Conservation (phyloP, 352 stramenopile species). For the Lagenidium giganteum region DNA sequence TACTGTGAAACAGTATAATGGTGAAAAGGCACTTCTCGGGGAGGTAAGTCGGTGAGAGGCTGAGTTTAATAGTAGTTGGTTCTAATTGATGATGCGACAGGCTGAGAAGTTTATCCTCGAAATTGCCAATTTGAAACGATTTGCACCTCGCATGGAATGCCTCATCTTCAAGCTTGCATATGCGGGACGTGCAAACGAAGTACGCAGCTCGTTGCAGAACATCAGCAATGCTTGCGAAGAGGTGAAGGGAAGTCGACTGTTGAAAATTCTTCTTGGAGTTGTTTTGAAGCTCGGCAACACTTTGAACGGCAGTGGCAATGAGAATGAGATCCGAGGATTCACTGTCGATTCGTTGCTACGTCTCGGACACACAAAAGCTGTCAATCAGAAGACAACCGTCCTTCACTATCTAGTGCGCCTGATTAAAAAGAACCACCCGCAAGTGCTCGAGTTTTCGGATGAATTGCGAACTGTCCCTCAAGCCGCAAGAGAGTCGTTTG, state of each 20-base stretch:
- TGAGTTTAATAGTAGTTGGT: too few relatives aligned
- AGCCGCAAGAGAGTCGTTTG: slow-evolving; percentile 80
- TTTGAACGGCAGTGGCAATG: slow-evolving; percentile 90
- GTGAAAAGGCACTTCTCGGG: slow-evolving; percentile 54
- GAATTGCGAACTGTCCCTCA: slow-evolving; percentile 83
- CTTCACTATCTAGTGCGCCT: slow-evolving; percentile 97
- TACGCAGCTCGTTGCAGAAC: slow-evolving; percentile 71
- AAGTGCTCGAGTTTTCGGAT: slow-evolving; percentile 89
- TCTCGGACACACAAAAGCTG: slow-evolving; percentile 92
- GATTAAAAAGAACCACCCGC: slow-evolving; percentile 92
- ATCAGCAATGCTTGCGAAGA: slow-evolving; percentile 91
- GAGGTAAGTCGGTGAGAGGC: slow-evolving; percentile 64
- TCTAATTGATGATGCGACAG: slow-evolving; percentile 8
- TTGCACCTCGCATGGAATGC: slow-evolving; percentile 58
- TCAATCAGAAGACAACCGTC: slow-evolving; percentile 97
- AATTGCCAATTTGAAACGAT: slow-evolving; percentile 78
- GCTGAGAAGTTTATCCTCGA: slow-evolving; percentile 88
- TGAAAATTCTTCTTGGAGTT: slow-evolving; percentile 95
- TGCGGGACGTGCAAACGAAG: slow-evolving; percentile 68
- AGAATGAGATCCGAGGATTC: slow-evolving; percentile 91
- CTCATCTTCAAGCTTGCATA: slow-evolving; percentile 83
- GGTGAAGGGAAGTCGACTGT: slow-evolving; percentile 87
- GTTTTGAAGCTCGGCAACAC: slow-evolving; percentile 97
- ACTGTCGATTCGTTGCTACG: slow-evolving; percentile 94
- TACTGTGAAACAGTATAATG: slow-evolving; percentile 75